Evolutionary conservation across 495 filamentous ascomycete genomes (phyloP), one percentile per base, ranked within the genome.

Genomic region (Annulohypoxylon moriforme): DNA sequence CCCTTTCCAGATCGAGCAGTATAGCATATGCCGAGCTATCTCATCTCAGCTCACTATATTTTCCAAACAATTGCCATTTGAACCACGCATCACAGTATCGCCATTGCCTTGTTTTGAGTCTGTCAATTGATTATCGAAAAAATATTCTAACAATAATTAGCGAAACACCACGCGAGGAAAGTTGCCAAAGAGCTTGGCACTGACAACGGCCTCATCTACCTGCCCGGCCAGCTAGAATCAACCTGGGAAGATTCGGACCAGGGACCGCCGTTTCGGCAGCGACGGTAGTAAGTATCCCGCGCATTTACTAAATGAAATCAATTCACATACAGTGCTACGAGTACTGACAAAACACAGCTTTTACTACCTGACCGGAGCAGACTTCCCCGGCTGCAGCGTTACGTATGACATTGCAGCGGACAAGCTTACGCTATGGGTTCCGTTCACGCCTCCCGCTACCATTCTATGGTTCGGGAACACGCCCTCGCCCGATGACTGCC

Each of bases 101-200:
- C 33, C 14, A 40, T 25, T 33, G n/a, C 46, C 14, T 40, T 27
- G n/a, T 34, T 25, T 58, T 18, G 36, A n/a, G 7, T 20, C 16
- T 14, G 50, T 42, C 5, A 7, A 6, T 33, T 25, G 9, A 22
- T 22, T 2, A 47, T 58, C 2, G 9, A 25, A 38, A 8, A 34
- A 20, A 9, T 14, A 33, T 42, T 47, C 62, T 74, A 69, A 68
- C 69, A 29, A 31, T 44, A 10, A 1, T 36, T 65, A 94, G 94
- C 93, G 31, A 97, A 96, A 77, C 84, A 89, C 67, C 93, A 97
- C 78, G 93, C 92, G 44, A 87, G 86, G 67, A 90, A 87, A 46
- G 92, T 94, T 13, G 90, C 89, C 11, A 83, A 85, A 55, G 85
- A 89, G 61, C 87, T 97, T 27, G 86, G 86, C 3, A 82, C 85